Base-by-base conservation (phyloP, 2,329 filamentous ascomycete genomes). In the Apiospora hydei region DNA sequence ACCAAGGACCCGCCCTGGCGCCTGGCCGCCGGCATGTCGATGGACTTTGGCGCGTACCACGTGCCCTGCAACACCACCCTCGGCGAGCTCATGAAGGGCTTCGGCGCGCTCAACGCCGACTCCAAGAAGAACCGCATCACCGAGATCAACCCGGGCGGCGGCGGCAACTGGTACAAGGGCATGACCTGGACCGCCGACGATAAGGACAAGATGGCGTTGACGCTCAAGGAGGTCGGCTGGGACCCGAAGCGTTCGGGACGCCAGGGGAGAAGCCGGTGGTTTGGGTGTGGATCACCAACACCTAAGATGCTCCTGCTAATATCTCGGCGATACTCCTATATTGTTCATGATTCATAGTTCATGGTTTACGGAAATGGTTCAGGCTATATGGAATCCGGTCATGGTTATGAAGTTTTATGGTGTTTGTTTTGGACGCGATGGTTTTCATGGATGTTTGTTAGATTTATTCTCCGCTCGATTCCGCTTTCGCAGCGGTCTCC, bases 221-320 rank as follows among this genome's bases (percentile, higher is more conserved):
- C 84, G 0, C 81, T 93, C 72, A 83, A 81, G 72, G 85, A 90
- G 0, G 76, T 91, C 13, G 91, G 91, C 0, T 93, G 91, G 90
- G 87, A 90, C 49, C 78, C 79, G 24, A 83, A 82, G 1, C 78
- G 89, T 11, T 86, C 83, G 0, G 89, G 88, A 0, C 78, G 84
- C 21, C 77, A 80, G 0, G 84, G 0, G 83, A 85, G 75, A 88
- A 87, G 79, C 86, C 87, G 0, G 85, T 90, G 3, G 86, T 91
- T n/a, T 91, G 88, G 78, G 74, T 91, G 21, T 92, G 89, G 84
- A 83, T 90, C 71, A 88, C 85, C 24, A 90, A 88, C 78, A 85
- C 84, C 68, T 89, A 74, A 81, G 4, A n/a, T 43, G 13, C 34
- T 38, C 5, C 2, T 1, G 5, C 34, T 6, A 8, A 1, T 11